These are phyloP conservation scores for Wickerhamiella nectarea DNA, from an alignment of 805 yeast species.

Conservation along the genomic window DNA sequence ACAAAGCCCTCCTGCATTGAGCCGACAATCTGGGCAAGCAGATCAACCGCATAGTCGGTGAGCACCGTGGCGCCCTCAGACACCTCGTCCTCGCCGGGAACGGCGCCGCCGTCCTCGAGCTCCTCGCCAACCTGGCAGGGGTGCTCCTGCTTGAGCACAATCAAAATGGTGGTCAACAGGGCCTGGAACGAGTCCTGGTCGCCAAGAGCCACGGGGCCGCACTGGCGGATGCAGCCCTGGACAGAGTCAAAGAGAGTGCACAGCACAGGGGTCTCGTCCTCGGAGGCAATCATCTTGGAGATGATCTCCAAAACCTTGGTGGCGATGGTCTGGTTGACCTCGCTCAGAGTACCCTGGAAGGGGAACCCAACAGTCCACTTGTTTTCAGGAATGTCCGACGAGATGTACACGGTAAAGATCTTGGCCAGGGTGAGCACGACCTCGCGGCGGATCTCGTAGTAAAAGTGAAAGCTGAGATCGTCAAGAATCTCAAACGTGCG, in stretches of 20 bases:
- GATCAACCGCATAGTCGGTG: slow-evolving; percentile 76
- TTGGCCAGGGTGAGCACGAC: slow-evolving; percentile 76
- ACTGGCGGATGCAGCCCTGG: slow-evolving; percentile 48
- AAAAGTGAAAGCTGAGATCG: slow-evolving; percentile 71
- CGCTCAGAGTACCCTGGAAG: slow-evolving; percentile 19
- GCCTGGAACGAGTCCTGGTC: slow-evolving; percentile 45
- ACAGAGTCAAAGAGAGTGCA: slow-evolving; percentile 62
- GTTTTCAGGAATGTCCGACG: slow-evolving; percentile 6
- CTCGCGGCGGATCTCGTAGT: slow-evolving; percentile 75
- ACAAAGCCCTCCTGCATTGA: slow-evolving; percentile 71
- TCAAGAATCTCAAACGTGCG: slow-evolving; percentile 35
- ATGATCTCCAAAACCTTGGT: slow-evolving; percentile 56
- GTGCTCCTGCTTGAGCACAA: slow-evolving; percentile 68
- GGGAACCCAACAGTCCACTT: slow-evolving; percentile 28
- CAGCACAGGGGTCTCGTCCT: slow-evolving; percentile 73
- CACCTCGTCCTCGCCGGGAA: slow-evolving; percentile 20
- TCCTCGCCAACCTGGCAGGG: slow-evolving; percentile 63
- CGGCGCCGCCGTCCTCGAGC: slow-evolving; percentile 36
- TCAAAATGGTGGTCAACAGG: slow-evolving; percentile 57
- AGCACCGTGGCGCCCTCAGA: slow-evolving; percentile 50
- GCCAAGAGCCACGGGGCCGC: slow-evolving; percentile 59
- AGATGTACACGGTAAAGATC: slow-evolving; percentile 53
- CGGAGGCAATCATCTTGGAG: slow-evolving; percentile 51
- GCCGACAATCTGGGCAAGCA: slow-evolving; percentile 58
- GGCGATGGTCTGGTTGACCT: slow-evolving; percentile 44